phyloP scores from a whole-genome alignment of 345 rosid genomes.

The Eucalyptus urophylla region DNA sequence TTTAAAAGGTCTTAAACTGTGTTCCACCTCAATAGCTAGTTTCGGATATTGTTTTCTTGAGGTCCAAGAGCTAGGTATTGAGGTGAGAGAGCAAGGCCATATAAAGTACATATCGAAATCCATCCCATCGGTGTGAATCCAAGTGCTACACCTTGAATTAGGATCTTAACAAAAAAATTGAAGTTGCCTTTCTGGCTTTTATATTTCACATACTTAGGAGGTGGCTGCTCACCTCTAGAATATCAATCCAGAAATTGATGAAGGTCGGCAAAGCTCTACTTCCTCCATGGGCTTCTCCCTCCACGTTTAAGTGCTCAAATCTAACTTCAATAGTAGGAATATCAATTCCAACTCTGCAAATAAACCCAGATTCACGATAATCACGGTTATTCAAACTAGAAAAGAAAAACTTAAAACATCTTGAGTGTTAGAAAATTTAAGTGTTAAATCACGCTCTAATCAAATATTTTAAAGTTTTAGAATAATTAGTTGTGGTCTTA shows the following conservation, averaged over 20 bases:
- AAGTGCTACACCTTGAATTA: neutral
- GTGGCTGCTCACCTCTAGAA: slow-evolving; percentile 37
- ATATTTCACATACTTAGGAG: neutral
- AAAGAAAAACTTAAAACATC: neutral
- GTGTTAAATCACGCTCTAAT: too few relatives aligned
- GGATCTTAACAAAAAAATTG: neutral
- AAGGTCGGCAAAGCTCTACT: slow-evolving; percentile 61
- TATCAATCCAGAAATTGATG: slow-evolving; percentile 28
- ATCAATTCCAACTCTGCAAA: slow-evolving; percentile 37
- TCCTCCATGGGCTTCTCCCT: slow-evolving; percentile 54
- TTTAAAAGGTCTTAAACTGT: neutral
- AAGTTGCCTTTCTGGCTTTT: neutral
- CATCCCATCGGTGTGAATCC: neutral
- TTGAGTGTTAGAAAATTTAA: too few relatives aligned
- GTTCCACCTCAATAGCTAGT: neutral
- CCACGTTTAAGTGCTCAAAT: slow-evolving; percentile 29
- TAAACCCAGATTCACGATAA: neutral
- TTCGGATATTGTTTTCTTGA: too few relatives aligned
- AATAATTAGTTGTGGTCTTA: too few relatives aligned
- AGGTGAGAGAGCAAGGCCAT: neutral
- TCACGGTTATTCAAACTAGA: neutral
- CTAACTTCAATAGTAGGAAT: slow-evolving; percentile 49
- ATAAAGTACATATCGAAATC: neutral
- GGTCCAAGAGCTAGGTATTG: neutral
- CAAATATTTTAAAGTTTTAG: too few relatives aligned